These are phyloP conservation scores for Leishmania mexicana DNA, from an alignment of 208 protist species.

Conservation along the genomic window DNA sequence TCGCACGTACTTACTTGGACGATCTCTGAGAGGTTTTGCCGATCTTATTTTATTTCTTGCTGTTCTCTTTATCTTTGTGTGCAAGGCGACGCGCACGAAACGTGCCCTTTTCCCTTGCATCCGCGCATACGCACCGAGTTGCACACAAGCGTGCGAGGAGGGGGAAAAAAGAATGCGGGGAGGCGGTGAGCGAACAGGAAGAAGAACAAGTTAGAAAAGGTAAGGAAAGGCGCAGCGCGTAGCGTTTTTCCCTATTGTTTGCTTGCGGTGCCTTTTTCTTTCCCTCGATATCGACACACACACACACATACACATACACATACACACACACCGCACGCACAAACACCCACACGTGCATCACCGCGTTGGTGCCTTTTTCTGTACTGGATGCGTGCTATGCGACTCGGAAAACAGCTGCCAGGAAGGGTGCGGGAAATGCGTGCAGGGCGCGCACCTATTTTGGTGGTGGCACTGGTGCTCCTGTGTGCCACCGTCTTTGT, in stretches of 20 bases:
- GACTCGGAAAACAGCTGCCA: not conserved
- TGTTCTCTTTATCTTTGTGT: too few relatives aligned
- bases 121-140: too few relatives aligned
- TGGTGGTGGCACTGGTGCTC: conserved; percentile 15
- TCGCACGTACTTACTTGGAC: too few relatives aligned
- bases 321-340: not conserved
- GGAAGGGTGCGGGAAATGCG: not conserved
- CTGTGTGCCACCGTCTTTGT: conserved; percentile 1
- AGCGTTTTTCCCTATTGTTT: not conserved
- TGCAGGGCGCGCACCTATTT: not conserved
- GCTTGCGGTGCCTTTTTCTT: not conserved
- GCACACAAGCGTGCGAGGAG: not conserved
- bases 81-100: not conserved
- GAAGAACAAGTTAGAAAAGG: not conserved
- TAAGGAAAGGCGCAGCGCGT: not conserved
- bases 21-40: too few relatives aligned
- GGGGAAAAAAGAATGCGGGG: too few relatives aligned
- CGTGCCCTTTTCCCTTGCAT: too few relatives aligned
- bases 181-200: too few relatives aligned
- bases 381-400: not conserved
- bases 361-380: not conserved
- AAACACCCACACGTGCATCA: too few relatives aligned
- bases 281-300: not conserved
- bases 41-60: too few relatives aligned
- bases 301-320: too few relatives aligned